Evolutionary conservation across 1,284 basidiomycete genomes (phyloP).

Genomic region (Veloporphyrellus conicus): DNA sequence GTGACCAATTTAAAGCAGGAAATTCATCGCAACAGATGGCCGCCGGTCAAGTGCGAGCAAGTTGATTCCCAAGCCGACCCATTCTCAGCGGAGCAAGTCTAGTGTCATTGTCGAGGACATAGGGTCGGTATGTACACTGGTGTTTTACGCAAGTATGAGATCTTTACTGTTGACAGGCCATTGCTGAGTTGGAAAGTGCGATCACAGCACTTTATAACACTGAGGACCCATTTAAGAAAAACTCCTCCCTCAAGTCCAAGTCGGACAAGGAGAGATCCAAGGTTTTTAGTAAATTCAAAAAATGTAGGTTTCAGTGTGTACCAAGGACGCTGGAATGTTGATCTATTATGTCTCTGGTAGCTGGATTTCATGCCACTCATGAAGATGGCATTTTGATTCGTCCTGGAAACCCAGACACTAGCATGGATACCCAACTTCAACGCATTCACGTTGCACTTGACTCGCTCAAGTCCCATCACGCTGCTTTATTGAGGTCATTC

Average conservation of each 20-base stretch:
- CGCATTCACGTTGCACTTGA: slow-evolving; percentile 45
- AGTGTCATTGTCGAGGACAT: slow-evolving; percentile 58
- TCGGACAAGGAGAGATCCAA: slow-evolving; percentile 47
- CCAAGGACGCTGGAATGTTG: background rate
- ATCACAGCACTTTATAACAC: slow-evolving; percentile 34
- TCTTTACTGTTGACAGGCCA: slow-evolving; percentile 32
- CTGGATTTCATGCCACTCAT: slow-evolving; percentile 16
- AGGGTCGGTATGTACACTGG: slow-evolving; percentile 43
- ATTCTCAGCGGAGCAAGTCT: slow-evolving; percentile 44
- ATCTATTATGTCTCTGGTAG: slow-evolving; percentile 10
- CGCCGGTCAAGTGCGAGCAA: slow-evolving; percentile 46
- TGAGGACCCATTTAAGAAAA: slow-evolving; percentile 31
- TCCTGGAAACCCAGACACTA: slow-evolving; percentile 12
- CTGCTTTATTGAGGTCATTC: slow-evolving; percentile 46
- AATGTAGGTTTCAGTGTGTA: slow-evolving; percentile 37
- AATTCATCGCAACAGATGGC: slow-evolving; percentile 52
- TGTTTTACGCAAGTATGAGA: slow-evolving; percentile 6
- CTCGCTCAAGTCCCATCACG: slow-evolving; percentile 58
- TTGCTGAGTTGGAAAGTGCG: slow-evolving; percentile 43
- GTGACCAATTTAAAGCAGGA: slow-evolving; percentile 38
- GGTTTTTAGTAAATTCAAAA: slow-evolving; percentile 56
- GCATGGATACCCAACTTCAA: slow-evolving; percentile 29
- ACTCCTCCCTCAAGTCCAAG: slow-evolving; percentile 37
- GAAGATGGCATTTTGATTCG: slow-evolving; percentile 26
- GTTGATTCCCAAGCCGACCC: slow-evolving; percentile 36